Conservation (phyloP, 2,329 filamentous ascomycete species). For the Talaromyces sp. region DNA sequence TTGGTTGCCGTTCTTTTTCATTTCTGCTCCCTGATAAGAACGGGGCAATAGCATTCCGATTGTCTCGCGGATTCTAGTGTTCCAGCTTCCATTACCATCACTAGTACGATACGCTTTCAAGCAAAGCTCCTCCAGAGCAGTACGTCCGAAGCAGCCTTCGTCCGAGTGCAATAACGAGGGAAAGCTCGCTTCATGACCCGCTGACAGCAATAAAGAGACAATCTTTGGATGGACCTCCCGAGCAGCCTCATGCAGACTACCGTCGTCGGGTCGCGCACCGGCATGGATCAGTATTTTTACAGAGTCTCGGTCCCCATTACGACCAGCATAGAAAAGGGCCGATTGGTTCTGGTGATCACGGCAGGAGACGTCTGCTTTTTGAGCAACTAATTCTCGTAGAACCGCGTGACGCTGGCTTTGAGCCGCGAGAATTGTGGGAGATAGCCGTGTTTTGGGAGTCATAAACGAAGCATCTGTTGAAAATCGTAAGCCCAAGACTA, state of each 20-base stretch:
- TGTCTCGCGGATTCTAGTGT: conserved; percentile 45
- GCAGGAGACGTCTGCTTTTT: conserved; percentile 57
- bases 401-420: conserved; percentile 56
- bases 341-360: conserved; percentile 49
- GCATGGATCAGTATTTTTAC: conserved; percentile 50
- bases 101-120: conserved; percentile 49
- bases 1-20: conserved; percentile 32
- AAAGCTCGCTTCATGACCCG: conserved; percentile 60
- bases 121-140: conserved; percentile 60
- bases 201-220: conserved; percentile 53
- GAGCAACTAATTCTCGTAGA: conserved; percentile 52
- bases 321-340: conserved; percentile 57
- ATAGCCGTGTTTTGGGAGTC: conserved; percentile 45
- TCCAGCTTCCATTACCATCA: conserved; percentile 23
- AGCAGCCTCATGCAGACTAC: conserved; percentile 62
- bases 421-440: conserved; percentile 29
- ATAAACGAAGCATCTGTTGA: conserved; percentile 22
- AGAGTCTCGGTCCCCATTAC: conserved; percentile 49
- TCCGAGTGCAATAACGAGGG: conserved; percentile 55
- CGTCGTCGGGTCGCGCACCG: conserved; percentile 57
- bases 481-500: not conserved
- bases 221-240: conserved; percentile 54
- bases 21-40: conserved; percentile 20
- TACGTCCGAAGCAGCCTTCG: conserved; percentile 44
- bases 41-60: conserved; percentile 56